These are phyloP conservation scores for Syzygium aromaticum DNA, from an alignment of 345 rosid species.

Conservation along the genomic window DNA sequence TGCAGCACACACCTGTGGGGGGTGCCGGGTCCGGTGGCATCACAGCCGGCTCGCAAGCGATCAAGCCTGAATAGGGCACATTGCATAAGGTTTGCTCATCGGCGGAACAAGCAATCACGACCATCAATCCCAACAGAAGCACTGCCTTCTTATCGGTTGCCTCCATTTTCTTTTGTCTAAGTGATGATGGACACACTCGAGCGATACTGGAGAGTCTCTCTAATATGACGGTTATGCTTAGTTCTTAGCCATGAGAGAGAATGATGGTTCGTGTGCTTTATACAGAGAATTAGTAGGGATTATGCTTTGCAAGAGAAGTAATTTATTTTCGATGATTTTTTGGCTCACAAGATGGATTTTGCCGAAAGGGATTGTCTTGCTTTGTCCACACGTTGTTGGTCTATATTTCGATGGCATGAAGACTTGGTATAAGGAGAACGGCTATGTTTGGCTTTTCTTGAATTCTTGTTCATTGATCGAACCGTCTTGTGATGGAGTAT, in stretches of 20 bases:
- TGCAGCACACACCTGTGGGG: constrained; percentile 27
- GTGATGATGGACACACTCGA: not conserved
- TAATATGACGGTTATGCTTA: not conserved
- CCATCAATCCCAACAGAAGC: not conserved
- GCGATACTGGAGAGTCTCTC: not conserved
- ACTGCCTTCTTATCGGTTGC: not conserved
- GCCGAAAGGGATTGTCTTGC: not conserved
- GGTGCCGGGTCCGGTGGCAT: constrained; percentile 31
- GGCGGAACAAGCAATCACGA: constrained; percentile 1
- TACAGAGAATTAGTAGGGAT: not conserved
- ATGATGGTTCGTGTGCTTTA: not conserved
- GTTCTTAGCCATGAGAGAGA: not conserved
- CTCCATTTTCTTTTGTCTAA: constrained; percentile 4
- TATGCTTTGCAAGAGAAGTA: not conserved
- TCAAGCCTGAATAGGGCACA: constrained; percentile 14
- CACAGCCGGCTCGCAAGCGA: constrained; percentile 34
- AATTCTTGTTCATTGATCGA: not conserved
- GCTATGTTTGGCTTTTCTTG: not conserved
- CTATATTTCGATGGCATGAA: not conserved
- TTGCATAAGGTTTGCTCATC: constrained; percentile 34
- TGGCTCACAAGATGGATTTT: not conserved
- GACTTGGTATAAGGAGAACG: not conserved
- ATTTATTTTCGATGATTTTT: not conserved
- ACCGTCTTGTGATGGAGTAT: not conserved
- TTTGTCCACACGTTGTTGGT: not conserved